These are phyloP conservation scores for Flaveria sonorensis DNA, from an alignment of 129 eudicot genomes.

Conservation along the genomic window DNA sequence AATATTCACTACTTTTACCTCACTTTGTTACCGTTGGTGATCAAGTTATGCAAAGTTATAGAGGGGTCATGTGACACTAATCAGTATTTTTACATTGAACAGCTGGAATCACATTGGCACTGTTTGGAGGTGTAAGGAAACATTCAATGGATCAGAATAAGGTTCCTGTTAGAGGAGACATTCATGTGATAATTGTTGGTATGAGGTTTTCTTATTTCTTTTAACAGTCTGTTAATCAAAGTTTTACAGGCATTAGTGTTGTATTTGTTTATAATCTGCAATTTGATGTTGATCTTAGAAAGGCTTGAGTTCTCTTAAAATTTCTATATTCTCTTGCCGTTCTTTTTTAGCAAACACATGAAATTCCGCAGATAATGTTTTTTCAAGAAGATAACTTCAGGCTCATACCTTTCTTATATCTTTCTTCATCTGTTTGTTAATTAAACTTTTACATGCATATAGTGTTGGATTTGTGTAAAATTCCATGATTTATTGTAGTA, in stretches of 20 bases:
- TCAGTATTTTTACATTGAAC: slow-evolving; percentile 20
- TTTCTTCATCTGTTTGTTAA: background rate
- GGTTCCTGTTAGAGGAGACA: slow-evolving; percentile 98
- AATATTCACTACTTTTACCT: background rate
- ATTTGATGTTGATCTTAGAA: background rate
- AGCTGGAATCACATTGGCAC: slow-evolving; percentile 80
- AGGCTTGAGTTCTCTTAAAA: background rate
- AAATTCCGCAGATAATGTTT: background rate
- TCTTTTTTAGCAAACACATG: slow-evolving; percentile 3
- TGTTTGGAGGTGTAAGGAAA: slow-evolving; percentile 93
- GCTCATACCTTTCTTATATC: background rate
- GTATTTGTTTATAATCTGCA: slow-evolving; percentile 17
- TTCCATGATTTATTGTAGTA: background rate
- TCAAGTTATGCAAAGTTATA: background rate
- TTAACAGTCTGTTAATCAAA: background rate
- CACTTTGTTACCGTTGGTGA: background rate
- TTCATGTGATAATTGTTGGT: slow-evolving; percentile 93
- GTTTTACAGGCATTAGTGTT: background rate
- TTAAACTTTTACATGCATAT: slow-evolving; percentile 22
- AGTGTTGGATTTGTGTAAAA: slow-evolving; percentile 15
- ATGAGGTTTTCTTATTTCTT: slow-evolving; percentile 31
- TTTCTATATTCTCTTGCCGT: background rate
- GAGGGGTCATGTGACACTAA: background rate
- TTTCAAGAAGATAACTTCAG: background rate
- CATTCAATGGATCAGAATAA: slow-evolving; percentile 95